A percentile compares a stretch with the other conserved stretches of the same genome.
These are phyloP conservation scores for Bretziella fagacearum DNA, from an alignment of 2,329 filamentous ascomycete genomes.

Conservation along the genomic window DNA sequence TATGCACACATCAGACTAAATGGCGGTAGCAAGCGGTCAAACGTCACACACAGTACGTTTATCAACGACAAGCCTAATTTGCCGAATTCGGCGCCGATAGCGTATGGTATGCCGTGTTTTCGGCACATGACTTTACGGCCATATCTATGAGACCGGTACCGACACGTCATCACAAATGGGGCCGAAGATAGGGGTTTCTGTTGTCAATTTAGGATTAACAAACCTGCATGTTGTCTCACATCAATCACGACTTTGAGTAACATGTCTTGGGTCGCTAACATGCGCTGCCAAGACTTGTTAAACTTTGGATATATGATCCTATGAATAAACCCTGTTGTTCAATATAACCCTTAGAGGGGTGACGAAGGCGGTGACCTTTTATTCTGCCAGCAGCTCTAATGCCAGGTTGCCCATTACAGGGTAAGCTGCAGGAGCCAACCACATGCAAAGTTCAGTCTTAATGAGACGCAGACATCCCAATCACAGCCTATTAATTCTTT, in stretches of 20 bases:
- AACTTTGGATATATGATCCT: too few relatives aligned
- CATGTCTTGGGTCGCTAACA: too few relatives aligned
- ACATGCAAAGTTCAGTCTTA: neutral
- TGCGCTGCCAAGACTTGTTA: too few relatives aligned
- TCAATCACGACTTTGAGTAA: too few relatives aligned
- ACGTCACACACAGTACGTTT: too few relatives aligned
- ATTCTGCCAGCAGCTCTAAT: conserved; percentile 6
- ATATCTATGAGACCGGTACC: neutral
- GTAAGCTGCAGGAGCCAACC: neutral
- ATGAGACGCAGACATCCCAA: neutral
- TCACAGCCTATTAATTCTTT: neutral
- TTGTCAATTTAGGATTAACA: too few relatives aligned
- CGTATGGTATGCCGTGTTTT: neutral
- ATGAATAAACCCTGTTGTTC: too few relatives aligned
- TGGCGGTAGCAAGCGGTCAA: too few relatives aligned
- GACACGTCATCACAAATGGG: neutral
- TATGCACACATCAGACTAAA: neutral
- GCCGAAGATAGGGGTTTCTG: neutral
- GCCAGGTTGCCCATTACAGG: conserved; percentile 10
- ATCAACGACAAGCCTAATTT: conserved; percentile 3
- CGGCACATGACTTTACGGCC: neutral
- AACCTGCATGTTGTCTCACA: too few relatives aligned
- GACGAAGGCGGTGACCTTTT: too few relatives aligned
- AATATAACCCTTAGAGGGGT: too few relatives aligned
- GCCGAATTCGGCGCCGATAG: conserved; percentile 12